Percentiles rank a stretch among this genome's conserved stretches.
phyloP scores from a whole-genome alignment of 75 land plant genomes.

The Ceratopteris richardii region DNA sequence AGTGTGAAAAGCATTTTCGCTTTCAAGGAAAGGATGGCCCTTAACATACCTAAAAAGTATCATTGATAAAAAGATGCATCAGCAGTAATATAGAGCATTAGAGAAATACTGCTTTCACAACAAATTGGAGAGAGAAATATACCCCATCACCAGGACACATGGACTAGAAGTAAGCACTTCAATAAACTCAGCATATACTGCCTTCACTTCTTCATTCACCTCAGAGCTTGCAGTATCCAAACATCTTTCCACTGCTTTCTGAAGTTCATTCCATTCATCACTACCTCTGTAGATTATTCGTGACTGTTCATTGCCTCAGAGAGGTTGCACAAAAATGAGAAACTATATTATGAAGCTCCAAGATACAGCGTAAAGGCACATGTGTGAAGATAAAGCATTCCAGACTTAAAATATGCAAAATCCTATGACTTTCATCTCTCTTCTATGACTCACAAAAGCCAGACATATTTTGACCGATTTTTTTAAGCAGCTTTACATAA shows the following conservation, averaged over 20 bases:
- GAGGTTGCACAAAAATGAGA: no score
- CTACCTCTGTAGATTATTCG: conserved; percentile 73
- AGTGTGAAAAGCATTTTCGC: conserved; percentile 53
- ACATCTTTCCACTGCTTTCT: conserved; percentile 64
- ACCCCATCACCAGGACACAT: conserved; percentile 95
- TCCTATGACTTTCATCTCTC: no score
- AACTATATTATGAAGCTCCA: background rate
- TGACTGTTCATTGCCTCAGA: conserved; percentile 36
- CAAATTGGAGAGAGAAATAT: background rate
- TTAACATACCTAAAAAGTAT: conserved; percentile 61
- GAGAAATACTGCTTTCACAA: background rate
- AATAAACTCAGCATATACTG: conserved; percentile 70
- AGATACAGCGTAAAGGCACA: background rate
- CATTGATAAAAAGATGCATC: background rate
- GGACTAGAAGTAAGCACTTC: conserved; percentile 89
- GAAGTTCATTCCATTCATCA: conserved; percentile 77
- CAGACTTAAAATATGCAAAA: no score
- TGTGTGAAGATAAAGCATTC: no score
- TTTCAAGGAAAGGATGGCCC: conserved; percentile 76
- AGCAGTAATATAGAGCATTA: no score
- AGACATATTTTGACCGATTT: no score
- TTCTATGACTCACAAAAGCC: no score
- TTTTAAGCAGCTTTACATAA: no score
- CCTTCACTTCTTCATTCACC: conserved; percentile 62
- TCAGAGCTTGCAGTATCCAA: conserved; percentile 36